Base-by-base conservation (phyloP, 129 eudicot genomes). In the Mikania micrantha region DNA sequence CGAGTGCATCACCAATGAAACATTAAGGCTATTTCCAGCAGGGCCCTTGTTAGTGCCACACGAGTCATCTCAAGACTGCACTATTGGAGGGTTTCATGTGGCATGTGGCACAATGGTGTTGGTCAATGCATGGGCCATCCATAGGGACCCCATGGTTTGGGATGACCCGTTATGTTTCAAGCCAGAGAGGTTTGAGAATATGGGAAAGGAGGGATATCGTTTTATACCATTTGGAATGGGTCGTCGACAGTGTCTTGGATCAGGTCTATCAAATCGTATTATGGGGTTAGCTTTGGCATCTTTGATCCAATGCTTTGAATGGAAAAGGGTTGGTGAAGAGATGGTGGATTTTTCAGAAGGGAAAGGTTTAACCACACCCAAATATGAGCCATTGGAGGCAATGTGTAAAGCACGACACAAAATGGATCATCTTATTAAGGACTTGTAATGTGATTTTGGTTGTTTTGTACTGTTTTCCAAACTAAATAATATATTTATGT, bases 61-160 rank as follows among this genome's bases (percentile, higher is more conserved):
- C 10, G 79, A 73, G 72, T 20, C 83, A 2, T 79, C 83, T 12
- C 64, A 74, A 42, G 83, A 74, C 45, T 79, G 83, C 70, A 79
- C 56, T 5, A 63, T 79, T 7, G 80, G 84, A 36, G 84, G 77
- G 74, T 79, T 69, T 48, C 34, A 79, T 50, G 75, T 79, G 42
- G 11, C 77, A 4, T 45, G 77, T 45, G 84, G 84, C 64, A 79
- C 77, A 11, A 80, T 80, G 59, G 73, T 75, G 34, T 69, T 74
- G 44, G 80, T 74, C 44, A 80, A 80, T 9, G 80, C 77, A 1
- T 80, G 80, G 84, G 84, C 77, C 45, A 74, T 75, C 19, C 84
- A 80, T 56, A 70, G 84, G 69, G 83, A 79, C 67, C 77, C 84
- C 5, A 29, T n/a, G 12, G 12, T 63, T 11, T 80, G 84, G 80